Conservation (phyloP, 2,329 filamentous ascomycete species). For the Torrubiella hemipterigena region DNA sequence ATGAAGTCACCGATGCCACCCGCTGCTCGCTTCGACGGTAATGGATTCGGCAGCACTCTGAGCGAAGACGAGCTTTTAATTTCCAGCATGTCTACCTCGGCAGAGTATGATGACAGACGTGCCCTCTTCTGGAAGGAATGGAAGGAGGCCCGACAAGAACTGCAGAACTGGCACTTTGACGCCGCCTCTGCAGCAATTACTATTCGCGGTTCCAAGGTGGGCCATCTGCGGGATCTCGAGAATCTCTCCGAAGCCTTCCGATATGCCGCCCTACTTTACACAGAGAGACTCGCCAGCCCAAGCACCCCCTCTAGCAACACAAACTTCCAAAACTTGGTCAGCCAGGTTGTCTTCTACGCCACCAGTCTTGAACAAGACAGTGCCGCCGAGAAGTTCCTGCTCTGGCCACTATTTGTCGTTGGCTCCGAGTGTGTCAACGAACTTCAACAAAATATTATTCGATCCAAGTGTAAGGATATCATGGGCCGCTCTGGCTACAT, state of each 20-base stretch:
- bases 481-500: constrained; percentile 83
- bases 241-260: constrained; percentile 86
- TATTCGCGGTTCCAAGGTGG: constrained; percentile 38
- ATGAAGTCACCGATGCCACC: constrained; percentile 23
- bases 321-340: constrained; percentile 74
- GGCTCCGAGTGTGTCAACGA: constrained; percentile 82
- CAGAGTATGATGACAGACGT: constrained; percentile 45
- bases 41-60: constrained; percentile 46
- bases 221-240: constrained; percentile 60
- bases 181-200: constrained; percentile 35
- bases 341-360: constrained; percentile 73
- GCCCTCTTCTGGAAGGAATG: constrained; percentile 75
- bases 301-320: constrained; percentile 58
- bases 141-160: constrained; percentile 63
- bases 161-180: constrained; percentile 75
- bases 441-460: constrained; percentile 65
- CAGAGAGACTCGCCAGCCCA: constrained; percentile 73
- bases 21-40: constrained; percentile 52
- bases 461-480: constrained; percentile 72
- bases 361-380: constrained; percentile 62
- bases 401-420: constrained; percentile 87
- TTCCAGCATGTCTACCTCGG: constrained; percentile 26
- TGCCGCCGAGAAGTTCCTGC: constrained; percentile 72
- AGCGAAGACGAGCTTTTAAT: constrained; percentile 42
- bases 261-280: constrained; percentile 79